A percentile compares a stretch with the other conserved stretches of the same genome.
Conservation (phyloP, 352 stramenopile species). For the Phytophthora palmivora region DNA sequence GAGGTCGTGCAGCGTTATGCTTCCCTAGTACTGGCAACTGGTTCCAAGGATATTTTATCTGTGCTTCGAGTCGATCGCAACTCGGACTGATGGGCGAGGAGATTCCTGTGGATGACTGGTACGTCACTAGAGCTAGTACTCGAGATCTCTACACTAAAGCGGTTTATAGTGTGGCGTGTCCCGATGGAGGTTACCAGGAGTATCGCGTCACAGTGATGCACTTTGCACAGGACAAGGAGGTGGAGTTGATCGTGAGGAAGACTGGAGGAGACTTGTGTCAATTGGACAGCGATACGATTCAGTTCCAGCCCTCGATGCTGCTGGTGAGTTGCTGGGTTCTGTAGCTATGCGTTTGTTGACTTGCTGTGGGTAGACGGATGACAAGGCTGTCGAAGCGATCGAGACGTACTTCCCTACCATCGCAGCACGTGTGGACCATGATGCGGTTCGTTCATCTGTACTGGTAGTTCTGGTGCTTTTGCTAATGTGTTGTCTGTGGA, state of each 20-base stretch:
- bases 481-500: neutral
- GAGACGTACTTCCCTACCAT: constrained; percentile 72
- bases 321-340: constrained; percentile 26
- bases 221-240: constrained; percentile 52
- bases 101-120: constrained; percentile 71
- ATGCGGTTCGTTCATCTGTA: constrained; percentile 36
- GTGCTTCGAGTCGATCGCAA: constrained; percentile 42
- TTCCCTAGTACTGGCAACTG: constrained; percentile 58
- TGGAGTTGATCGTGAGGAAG: constrained; percentile 56
- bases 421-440: constrained; percentile 47
- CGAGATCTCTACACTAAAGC: neutral
- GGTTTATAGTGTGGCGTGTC: constrained; percentile 53
- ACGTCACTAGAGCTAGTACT: constrained; percentile 5
- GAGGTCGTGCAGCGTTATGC: constrained; percentile 60
- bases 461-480: constrained; percentile 3
- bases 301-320: constrained; percentile 49
- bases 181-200: constrained; percentile 72
- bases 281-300: constrained; percentile 51
- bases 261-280: constrained; percentile 68
- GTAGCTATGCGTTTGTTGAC: constrained; percentile 7
- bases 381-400: constrained; percentile 61
- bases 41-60: constrained; percentile 79
- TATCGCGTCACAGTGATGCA: constrained; percentile 67
- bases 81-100: constrained; percentile 68
- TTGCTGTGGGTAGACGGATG: constrained; percentile 48